These are phyloP conservation scores for Tylopilus sp. DNA, from an alignment of 1,284 basidiomycete genomes.

Conservation along the genomic window DNA sequence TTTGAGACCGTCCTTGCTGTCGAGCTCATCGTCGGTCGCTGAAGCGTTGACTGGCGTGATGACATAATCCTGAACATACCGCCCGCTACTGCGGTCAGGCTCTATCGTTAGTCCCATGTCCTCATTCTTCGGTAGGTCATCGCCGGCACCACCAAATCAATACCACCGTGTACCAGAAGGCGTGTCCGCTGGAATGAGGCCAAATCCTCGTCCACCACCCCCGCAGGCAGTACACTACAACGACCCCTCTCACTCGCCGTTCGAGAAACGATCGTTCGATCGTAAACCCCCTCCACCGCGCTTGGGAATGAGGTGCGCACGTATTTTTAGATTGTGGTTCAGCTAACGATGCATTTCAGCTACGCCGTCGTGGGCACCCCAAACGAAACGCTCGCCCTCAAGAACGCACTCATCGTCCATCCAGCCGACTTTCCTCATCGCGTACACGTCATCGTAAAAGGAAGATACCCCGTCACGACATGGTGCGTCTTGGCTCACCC, in stretches of 20 bases:
- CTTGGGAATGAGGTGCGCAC: conserved; percentile 40
- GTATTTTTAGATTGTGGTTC: neutral
- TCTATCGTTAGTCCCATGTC: conserved; percentile 21
- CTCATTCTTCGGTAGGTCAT: conserved; percentile 50
- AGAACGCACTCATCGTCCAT: conserved; percentile 81
- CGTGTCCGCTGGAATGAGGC: conserved; percentile 20
- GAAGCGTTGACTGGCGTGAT: too few species aligned
- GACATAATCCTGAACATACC: conserved; percentile 13
- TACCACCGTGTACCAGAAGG: conserved; percentile 48
- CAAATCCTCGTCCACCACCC: conserved; percentile 22
- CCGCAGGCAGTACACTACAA: conserved; percentile 49
- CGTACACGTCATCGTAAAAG: conserved; percentile 74
- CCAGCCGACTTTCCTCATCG: conserved; percentile 70
- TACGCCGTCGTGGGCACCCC: conserved; percentile 58
- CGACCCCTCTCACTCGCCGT: conserved; percentile 45
- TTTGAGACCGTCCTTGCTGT: conserved; percentile 8
- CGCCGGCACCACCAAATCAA: conserved; percentile 37
- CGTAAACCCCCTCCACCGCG: conserved; percentile 40
- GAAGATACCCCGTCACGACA: conserved; percentile 65
- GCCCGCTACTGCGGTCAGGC: neutral
- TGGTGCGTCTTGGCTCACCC: conserved; percentile 45
- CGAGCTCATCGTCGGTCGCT: conserved; percentile 13
- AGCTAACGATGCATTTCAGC: conserved; percentile 32
- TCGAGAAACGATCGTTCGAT: conserved; percentile 51
- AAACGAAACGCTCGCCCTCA: conserved; percentile 65